Evolutionary conservation across 345 rosid genomes (phyloP), one percentile per base, ranked within the genome.

Genomic region (Cardamine chenopodiifolia): DNA sequence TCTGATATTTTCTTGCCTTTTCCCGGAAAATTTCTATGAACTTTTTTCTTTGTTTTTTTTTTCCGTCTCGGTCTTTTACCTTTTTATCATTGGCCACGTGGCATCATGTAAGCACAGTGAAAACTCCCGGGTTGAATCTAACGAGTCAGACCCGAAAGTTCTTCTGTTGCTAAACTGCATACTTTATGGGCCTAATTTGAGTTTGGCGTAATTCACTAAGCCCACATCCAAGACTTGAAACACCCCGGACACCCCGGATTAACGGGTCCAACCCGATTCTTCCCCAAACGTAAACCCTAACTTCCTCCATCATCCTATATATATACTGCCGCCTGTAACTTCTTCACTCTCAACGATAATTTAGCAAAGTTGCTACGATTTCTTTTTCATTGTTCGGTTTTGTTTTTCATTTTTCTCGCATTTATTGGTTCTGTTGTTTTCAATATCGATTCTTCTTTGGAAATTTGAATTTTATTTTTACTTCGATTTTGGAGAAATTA

Each of bases 1-100:
- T 66, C 62, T 68, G 64, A 69, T 45, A 40, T 65, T 71, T 71
- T 77, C 72, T 77, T 65, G 72, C 77, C 72, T 48, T 77, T 77
- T 77, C 81, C 77, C 68, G 77, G 81, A 71, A 77, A 71, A 65
- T 71, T 59, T 71, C 61, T 65, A 56, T 23, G 8, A 11, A 58
- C 15, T 45, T 53, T 63, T 63, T 14, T 62, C 17, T 52, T 17
- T 5, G 18, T n/a, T 8, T 42, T 7, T 64, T 40, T 32, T 32
- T 17, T 18, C 14, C 19, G 26, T 32, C 54, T 74, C 6, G 1
- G 44, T 17, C 60, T 15, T 47, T 59, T 18, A 25, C 35, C 35
- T 34, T 17, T 4, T 5, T n/a, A 62, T 61, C 44, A 52, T 37
- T 9, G 17, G 50, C 29, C 77, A 75, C 79, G 75, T 76, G 75